Conservation (phyloP, 208 protist genomes). For the Novymonas esmeraldas region DNA sequence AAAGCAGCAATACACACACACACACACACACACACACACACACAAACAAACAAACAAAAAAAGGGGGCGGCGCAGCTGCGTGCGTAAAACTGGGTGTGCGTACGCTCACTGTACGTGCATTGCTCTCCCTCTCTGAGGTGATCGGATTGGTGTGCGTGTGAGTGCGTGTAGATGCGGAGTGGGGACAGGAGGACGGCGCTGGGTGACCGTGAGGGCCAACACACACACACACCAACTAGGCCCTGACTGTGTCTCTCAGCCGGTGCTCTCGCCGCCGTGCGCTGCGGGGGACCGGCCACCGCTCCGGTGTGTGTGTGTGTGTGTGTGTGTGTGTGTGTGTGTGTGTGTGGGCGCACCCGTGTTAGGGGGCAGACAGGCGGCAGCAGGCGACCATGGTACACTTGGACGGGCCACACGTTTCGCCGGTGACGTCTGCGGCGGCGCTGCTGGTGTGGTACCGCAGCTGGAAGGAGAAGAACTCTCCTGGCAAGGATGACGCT, state of each 20-base stretch:
- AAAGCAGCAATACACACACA: not conserved
- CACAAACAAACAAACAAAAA: not conserved
- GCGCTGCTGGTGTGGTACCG: conserved; percentile 9
- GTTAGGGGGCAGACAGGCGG: conserved; percentile 1
- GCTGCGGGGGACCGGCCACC: too few species aligned
- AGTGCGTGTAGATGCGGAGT: too few species aligned
- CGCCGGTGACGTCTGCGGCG: not conserved
- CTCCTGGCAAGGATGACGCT: not conserved
- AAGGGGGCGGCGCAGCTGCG: not conserved
- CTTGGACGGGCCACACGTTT: conserved; percentile 1
- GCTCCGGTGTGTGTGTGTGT: too few species aligned
- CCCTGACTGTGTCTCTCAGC: too few species aligned
- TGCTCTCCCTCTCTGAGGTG: too few species aligned
- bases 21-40: not conserved
- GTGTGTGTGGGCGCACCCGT: not conserved
- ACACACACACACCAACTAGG: too few species aligned
- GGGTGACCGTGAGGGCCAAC: too few species aligned
- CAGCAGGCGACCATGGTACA: conserved; percentile 1
- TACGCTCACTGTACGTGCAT: not conserved
- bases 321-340: too few species aligned
- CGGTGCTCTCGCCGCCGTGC: too few species aligned
- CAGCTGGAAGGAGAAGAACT: conserved; percentile 33
- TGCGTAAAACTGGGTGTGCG: not conserved
- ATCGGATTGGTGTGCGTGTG: too few species aligned
- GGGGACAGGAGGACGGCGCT: too few species aligned